Evolutionary conservation across 495 filamentous ascomycete genomes (phyloP).

Genomic region (Penicillium atrosanguineum): DNA sequence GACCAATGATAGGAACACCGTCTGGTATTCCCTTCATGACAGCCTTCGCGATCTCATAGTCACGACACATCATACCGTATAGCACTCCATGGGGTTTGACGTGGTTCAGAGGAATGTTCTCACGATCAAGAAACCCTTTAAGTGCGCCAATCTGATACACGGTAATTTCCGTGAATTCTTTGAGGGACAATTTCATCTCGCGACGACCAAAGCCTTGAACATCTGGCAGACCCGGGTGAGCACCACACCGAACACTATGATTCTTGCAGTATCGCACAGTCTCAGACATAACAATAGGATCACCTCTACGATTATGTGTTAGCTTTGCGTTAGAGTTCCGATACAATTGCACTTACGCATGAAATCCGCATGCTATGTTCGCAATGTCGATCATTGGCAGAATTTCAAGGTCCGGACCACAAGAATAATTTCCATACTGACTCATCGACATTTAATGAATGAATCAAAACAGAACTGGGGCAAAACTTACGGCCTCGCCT

Average conservation of each 20-base stretch:
- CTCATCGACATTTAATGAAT: no score
- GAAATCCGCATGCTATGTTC: constrained; percentile 64
- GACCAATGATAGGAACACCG: constrained; percentile 55
- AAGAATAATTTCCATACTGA: no score
- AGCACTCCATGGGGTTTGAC: constrained; percentile 60
- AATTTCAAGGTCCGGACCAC: no score
- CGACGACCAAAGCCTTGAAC: constrained; percentile 62
- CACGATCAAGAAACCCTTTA: constrained; percentile 53
- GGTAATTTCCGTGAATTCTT: constrained; percentile 55
- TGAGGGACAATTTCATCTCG: constrained; percentile 51
- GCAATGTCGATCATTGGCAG: constrained; percentile 58
- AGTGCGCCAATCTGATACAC: constrained; percentile 61
- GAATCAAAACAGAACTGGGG: no score
- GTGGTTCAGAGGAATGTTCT: constrained; percentile 54
- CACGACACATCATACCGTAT: constrained; percentile 56
- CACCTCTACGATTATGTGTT: constrained; percentile 40
- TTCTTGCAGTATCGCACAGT: constrained; percentile 56
- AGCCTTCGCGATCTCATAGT: constrained; percentile 48
- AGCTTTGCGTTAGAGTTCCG: no score
- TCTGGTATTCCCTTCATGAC: constrained; percentile 51
- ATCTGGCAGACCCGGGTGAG: constrained; percentile 61
- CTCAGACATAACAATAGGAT: constrained; percentile 58
- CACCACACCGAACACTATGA: constrained; percentile 52
- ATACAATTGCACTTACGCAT: constrained; percentile 24
- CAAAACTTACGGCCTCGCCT: no score